phyloP scores from a whole-genome alignment of 2,329 filamentous ascomycete genomes.

The Diaporthe ilicicola region DNA sequence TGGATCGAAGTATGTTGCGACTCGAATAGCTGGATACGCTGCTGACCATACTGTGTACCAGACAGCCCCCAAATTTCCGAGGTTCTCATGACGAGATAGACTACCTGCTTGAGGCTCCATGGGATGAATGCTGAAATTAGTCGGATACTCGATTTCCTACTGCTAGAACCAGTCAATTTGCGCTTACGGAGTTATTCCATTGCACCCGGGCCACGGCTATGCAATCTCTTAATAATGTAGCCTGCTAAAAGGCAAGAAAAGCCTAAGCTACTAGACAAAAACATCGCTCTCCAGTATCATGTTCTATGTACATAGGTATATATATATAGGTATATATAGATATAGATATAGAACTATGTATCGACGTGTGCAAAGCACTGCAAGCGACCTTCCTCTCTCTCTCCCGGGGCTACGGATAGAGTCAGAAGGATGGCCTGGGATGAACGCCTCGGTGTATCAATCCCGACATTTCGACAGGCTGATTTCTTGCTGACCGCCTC shows the following conservation, averaged over 20 bases:
- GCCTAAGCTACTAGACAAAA: neutral
- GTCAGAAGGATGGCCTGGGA: neutral
- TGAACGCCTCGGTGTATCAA: neutral
- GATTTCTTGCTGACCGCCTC: conserved; percentile 8
- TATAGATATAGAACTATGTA: too few relatives aligned
- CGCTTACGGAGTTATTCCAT: neutral
- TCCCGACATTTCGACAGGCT: neutral
- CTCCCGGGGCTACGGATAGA: neutral
- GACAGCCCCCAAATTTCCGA: neutral
- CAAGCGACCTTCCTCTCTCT: neutral
- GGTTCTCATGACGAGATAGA: neutral
- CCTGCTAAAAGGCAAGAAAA: neutral
- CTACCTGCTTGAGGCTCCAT: neutral
- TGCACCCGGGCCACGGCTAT: neutral
- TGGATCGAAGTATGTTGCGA: neutral
- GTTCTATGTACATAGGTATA: neutral
- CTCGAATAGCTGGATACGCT: neutral
- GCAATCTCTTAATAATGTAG: neutral
- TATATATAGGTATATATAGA: too few relatives aligned
- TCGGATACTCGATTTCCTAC: neutral
- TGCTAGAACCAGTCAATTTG: neutral
- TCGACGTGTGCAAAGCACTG: neutral
- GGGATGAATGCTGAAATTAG: neutral
- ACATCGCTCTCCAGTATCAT: too few relatives aligned
- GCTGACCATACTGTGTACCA: neutral